phyloP scores from a whole-genome alignment of 192 early-diverging fungal genomes.

The Podila verticillata region DNA sequence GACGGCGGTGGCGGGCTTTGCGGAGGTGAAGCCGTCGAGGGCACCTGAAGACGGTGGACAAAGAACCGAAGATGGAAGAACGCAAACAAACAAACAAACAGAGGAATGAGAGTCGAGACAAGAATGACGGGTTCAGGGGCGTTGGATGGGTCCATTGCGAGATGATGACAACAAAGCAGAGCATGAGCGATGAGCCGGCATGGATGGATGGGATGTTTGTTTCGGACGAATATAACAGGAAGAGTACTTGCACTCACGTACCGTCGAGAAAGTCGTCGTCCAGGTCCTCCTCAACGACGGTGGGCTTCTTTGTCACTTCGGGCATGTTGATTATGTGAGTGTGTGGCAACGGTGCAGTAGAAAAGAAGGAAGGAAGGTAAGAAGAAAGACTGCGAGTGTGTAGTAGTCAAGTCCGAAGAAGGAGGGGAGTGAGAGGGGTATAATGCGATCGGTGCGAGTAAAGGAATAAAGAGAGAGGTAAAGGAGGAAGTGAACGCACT shows the following conservation, averaged over 20 bases:
- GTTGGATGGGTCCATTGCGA: not conserved
- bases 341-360: not conserved
- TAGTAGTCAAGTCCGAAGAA: not conserved
- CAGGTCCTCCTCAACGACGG: slow-evolving; percentile 50
- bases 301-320: slow-evolving; percentile 49
- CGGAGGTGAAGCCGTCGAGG: slow-evolving; percentile 76
- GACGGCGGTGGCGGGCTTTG: slow-evolving; percentile 45
- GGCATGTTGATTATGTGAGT: slow-evolving; percentile 32
- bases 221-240: too few species aligned
- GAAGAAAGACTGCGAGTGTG: not conserved
- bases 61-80: not conserved
- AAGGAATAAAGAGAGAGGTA: not conserved
- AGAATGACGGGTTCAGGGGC: not conserved
- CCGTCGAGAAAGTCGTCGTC: slow-evolving; percentile 52
- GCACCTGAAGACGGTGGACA: slow-evolving; percentile 60
- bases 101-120: not conserved
- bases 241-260: slow-evolving; percentile 4
- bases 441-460: not conserved
- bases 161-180: not conserved
- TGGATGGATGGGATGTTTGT: too few species aligned
- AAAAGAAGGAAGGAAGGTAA: slow-evolving; percentile 6
- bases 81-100: not conserved
- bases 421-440: too few species aligned
- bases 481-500: not conserved
- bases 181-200: too few species aligned